Evolutionary conservation across 192 early-diverging fungal genomes (phyloP).

Genomic region (Coemansia sp.): DNA sequence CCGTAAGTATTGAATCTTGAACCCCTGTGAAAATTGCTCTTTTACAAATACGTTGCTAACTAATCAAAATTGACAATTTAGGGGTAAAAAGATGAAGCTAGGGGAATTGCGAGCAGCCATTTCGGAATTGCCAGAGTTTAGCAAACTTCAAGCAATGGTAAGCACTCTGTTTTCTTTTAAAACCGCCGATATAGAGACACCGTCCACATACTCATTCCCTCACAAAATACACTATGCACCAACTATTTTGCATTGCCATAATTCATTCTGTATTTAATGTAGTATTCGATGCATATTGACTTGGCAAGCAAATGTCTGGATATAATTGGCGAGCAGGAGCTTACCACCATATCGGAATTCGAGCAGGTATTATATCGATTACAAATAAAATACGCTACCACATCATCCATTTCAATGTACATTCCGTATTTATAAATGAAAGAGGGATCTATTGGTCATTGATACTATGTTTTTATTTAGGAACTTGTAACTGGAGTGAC

Average conservation of each 20-base stretch:
- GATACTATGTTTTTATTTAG: slow-evolving; percentile 3
- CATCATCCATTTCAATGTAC: no score
- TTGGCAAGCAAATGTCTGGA: slow-evolving; percentile 51
- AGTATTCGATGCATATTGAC: slow-evolving; percentile 56
- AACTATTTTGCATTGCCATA: not conserved
- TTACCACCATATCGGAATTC: slow-evolving; percentile 39
- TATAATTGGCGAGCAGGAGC: slow-evolving; percentile 23
- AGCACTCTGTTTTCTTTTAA: not conserved
- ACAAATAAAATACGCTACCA: not conserved
- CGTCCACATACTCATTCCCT: no score
- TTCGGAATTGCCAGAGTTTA: slow-evolving; percentile 52
- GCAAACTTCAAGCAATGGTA: slow-evolving; percentile 48
- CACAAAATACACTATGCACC: no score
- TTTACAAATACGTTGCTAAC: not conserved
- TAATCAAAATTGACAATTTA: slow-evolving; percentile 10
- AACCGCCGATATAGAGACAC: not conserved
- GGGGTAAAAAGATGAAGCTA: slow-evolving; percentile 28
- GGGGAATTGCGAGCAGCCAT: slow-evolving; percentile 46
- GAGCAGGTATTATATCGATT: slow-evolving; percentile 46
- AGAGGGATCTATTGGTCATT: no score
- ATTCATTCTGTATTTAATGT: not conserved
- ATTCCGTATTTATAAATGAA: not conserved
- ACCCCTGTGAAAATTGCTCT: not conserved
- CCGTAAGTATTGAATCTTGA: slow-evolving; percentile 18
- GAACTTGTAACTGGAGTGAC: slow-evolving; percentile 29